These are phyloP conservation scores for Lecanosticta acicola DNA, from an alignment of 2,329 filamentous ascomycete genomes.

Conservation along the genomic window DNA sequence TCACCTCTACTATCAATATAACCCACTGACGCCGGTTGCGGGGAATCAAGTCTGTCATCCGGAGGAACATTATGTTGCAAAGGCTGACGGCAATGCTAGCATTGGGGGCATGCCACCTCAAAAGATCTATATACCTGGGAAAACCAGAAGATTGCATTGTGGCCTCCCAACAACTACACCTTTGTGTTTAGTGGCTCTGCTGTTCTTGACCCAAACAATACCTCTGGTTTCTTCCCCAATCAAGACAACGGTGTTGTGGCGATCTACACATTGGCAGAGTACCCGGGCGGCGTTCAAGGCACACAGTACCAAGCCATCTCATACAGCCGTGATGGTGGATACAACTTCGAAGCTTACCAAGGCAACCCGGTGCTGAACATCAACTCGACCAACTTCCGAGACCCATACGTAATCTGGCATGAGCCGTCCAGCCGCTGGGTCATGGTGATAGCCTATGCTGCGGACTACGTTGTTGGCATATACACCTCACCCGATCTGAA, in stretches of 20 bases:
- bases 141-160: constrained; percentile 59
- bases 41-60: constrained; percentile 12
- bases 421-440: constrained; percentile 49
- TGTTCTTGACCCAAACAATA: constrained; percentile 59
- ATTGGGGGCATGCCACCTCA: constrained; percentile 63
- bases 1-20: constrained; percentile 63
- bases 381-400: constrained; percentile 54
- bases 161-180: constrained; percentile 50
- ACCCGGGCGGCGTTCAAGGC: constrained; percentile 28
- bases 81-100: constrained; percentile 35
- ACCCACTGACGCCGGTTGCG: constrained; percentile 45
- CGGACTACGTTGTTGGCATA: constrained; percentile 54
- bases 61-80: too few relatives aligned
- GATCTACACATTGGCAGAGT: constrained; percentile 48
- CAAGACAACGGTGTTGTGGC: constrained; percentile 59
- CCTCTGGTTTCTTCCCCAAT: constrained; percentile 58
- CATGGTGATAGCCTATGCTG: constrained; percentile 50
- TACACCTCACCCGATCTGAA: constrained; percentile 56
- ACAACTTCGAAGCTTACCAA: constrained; percentile 55
- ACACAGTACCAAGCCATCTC: constrained; percentile 55
- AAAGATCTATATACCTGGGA: constrained; percentile 59
- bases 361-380: constrained; percentile 57
- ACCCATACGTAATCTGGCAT: constrained; percentile 61
- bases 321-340: constrained; percentile 57
- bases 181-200: constrained; percentile 52